Percentiles rank a stretch among this genome's conserved stretches.
Conservation (phyloP, 768 basidiomycete species). For the Tulasnella sp. region DNA sequence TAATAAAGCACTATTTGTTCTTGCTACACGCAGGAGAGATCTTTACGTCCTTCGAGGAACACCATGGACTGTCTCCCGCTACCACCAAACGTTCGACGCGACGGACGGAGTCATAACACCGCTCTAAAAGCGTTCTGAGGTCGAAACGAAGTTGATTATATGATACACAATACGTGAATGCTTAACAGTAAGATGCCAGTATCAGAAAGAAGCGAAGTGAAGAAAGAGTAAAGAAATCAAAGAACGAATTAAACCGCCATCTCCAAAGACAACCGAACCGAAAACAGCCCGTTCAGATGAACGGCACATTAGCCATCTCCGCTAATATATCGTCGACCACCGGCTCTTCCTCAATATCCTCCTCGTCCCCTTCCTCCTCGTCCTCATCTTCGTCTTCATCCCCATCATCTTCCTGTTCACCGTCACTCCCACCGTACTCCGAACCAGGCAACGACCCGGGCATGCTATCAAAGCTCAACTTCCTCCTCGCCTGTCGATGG, state of each 20-base stretch:
- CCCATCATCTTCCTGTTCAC: conserved; percentile 39
- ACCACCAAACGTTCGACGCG: too few species aligned
- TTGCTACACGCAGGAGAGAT: too few species aligned
- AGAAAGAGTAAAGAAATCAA: not conserved
- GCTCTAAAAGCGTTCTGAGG: too few species aligned
- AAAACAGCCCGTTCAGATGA: conserved; percentile 31
- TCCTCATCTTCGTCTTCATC: conserved; percentile 40
- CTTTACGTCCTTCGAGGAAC: too few species aligned
- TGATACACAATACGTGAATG: not conserved
- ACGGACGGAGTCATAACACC: too few species aligned
- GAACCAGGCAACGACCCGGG: conserved; percentile 65
- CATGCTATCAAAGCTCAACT: conserved; percentile 74
- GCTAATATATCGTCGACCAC: conserved; percentile 74
- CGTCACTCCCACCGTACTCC: conserved; percentile 37
- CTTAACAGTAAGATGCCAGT: not conserved
- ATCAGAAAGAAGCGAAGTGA: not conserved
- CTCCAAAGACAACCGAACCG: not conserved
- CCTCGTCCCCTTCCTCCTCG: conserved; percentile 48
- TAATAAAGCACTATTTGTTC: too few species aligned
- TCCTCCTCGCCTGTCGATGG: conserved; percentile 38
- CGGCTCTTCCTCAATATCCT: conserved; percentile 58
- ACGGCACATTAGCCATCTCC: conserved; percentile 78
- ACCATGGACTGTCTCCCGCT: too few species aligned
- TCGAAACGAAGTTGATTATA: not conserved
- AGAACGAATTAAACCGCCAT: not conserved